phyloP scores from a whole-genome alignment of 2,329 filamentous ascomycete genomes.

The Penicillium corylophilum region DNA sequence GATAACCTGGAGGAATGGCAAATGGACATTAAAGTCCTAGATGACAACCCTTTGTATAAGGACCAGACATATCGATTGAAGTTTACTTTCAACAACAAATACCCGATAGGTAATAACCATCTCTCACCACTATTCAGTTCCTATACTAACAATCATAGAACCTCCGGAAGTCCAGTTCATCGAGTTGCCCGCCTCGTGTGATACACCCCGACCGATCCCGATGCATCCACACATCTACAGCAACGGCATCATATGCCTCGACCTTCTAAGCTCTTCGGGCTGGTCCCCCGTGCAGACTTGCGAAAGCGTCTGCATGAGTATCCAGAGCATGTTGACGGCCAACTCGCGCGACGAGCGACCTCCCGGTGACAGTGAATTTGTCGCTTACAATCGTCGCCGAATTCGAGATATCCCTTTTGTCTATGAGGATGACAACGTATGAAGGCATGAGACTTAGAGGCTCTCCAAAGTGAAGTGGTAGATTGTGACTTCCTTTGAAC shows the following conservation, averaged over 20 bases:
- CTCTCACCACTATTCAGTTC: not conserved
- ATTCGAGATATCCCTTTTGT: constrained; percentile 89
- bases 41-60: constrained; percentile 83
- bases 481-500: not conserved
- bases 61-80: constrained; percentile 79
- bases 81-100: constrained; percentile 78
- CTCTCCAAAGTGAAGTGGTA: not conserved
- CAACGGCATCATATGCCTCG: constrained; percentile 97
- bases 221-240: constrained; percentile 98
- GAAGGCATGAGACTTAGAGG: not conserved
- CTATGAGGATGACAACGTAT: constrained; percentile 87
- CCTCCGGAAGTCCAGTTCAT: constrained; percentile 93
- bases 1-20: constrained; percentile 87
- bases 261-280: constrained; percentile 80
- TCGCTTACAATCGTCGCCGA: constrained; percentile 72
- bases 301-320: constrained; percentile 92
- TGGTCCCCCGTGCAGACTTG: constrained; percentile 98
- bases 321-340: constrained; percentile 97
- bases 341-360: constrained; percentile 91
- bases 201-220: constrained; percentile 64
- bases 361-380: constrained; percentile 86
- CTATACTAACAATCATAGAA: constrained; percentile 55
- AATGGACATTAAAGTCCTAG: constrained; percentile 87
- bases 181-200: constrained; percentile 48
- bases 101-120: constrained; percentile 78